Evolutionary conservation across 2,329 filamentous ascomycete species (phyloP), one percentile per base, ranked within the genome.

Genomic region (Trichophyton mentagrophytes): DNA sequence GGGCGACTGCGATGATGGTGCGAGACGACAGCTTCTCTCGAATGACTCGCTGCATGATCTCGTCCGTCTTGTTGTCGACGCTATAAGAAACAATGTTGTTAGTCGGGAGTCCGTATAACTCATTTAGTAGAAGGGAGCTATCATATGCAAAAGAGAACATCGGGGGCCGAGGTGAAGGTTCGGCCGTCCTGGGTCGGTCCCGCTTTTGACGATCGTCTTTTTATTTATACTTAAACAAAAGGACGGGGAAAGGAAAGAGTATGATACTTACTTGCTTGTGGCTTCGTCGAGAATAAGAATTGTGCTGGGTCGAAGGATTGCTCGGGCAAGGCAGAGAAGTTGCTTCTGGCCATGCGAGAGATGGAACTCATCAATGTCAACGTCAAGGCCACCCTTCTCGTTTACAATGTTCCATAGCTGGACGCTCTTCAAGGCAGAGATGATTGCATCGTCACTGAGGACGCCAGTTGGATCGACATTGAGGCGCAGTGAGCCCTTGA

Each of bases 271-370:
- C 74, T 64, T 78, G 76, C 4, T 66, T 15, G 66, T 70, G 17
- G 68, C 68, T 65, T 78, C 76, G 61, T 78, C 76, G 20, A 78
- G 69, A 38, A 78, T 71, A 11, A 78, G 68, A 59, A 78, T 72
- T 25, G 72, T 74, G 57, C 73, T 72, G 7, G 70, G 68, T 7
- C 79, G 72, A 6, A 87, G 69, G 17, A 86, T 75, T 0, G 82
- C 84, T 0, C 84, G 72, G 0, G 81, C 84, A 0, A 88, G 76
- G 64, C 79, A 83, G 65, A 88, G 85, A 0, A 87, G 75, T 66
- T 87, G 85, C 51, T 78, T 79, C 68, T 87, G 84, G 0, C 85
- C 85, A 38, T 80, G 78, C 3, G 77, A 80, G 4, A 85, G 72
- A 58, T 76, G 73, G 5, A 80, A 74, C 1, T 77, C 71, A n/a